Base-by-base conservation (phyloP, 352 stramenopile species). In the Globisporangium paddicum region DNA sequence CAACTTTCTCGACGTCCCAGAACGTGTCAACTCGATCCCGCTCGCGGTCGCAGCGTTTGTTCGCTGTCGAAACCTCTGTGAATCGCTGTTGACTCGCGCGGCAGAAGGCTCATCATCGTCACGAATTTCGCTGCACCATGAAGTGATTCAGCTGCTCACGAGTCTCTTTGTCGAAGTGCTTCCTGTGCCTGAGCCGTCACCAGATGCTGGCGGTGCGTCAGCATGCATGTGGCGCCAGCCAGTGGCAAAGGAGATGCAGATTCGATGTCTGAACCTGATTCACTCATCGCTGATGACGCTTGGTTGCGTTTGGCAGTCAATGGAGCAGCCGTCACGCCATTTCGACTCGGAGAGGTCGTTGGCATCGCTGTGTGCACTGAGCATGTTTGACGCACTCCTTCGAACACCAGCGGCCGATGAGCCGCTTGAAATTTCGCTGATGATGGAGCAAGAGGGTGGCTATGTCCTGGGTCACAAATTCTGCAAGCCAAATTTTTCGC, bases 81-180 rank as follows among this genome's bases (percentile, higher is more conserved):
- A 93, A 48, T 84, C 81, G 18, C 66, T 96, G 16, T 61, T 96
- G 10, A 77, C 83, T 47, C 78, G 88, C 58, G 86, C 86, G 18
- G 82, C 82, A 4, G 88, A 96, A 46, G 87, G 87, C 7, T 96
- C 88, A 10, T 96, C 85, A 7, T 96, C 88, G n/a, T 96, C 86
- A 35, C 82, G 85, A n/a, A 73, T 96, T 19, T 87, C 84, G 2
- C 67, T 96, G 37, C 88, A 96, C 54, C 77, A 95, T 38, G 80
- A 96, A 85, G 83, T 94, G 28, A 93, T 95, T 46, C 86, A 95
- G 37, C 69, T 96, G 26, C 72, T 97, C 46, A 91, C 83, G 32
- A 87, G 65, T 35, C 52, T 95, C 11, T 75, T 96, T 40, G 82
- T 91, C 5, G 85, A 96, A 62, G 82, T 95, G 6, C 60, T 97